phyloP scores from a whole-genome alignment of 768 basidiomycete species.

The Stropharia rugosoannulata region DNA sequence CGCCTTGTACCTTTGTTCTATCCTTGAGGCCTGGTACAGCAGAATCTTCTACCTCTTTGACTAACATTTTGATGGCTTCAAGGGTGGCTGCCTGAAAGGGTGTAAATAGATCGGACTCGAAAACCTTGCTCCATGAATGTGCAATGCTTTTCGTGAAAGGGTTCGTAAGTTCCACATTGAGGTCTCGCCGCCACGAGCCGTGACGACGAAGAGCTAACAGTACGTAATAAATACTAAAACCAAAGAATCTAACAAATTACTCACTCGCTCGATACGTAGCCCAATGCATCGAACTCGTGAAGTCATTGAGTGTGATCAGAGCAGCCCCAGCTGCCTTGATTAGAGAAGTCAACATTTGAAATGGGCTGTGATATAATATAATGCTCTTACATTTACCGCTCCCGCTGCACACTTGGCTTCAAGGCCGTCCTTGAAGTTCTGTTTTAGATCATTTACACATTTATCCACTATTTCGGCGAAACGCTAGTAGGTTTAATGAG shows the following conservation, averaged over 20 bases:
- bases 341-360: slow-evolving; percentile 3
- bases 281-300: slow-evolving; percentile 60
- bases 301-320: slow-evolving; percentile 45
- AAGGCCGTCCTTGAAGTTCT: slow-evolving; percentile 50
- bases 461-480: slow-evolving; percentile 44
- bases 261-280: slow-evolving; percentile 55
- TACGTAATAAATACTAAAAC: not conserved
- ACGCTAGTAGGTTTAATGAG: slow-evolving; percentile 31
- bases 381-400: slow-evolving; percentile 42
- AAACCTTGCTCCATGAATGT: slow-evolving; percentile 56
- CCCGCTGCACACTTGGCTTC: slow-evolving; percentile 58
- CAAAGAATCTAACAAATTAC: slow-evolving; percentile 14
- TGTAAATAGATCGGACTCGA: slow-evolving; percentile 56
- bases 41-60: slow-evolving; percentile 51
- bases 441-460: slow-evolving; percentile 45
- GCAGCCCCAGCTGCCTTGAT: slow-evolving; percentile 41
- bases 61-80: slow-evolving; percentile 37
- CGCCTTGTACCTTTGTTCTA: slow-evolving; percentile 47
- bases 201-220: slow-evolving; percentile 47
- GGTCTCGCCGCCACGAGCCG: slow-evolving; percentile 53
- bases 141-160: slow-evolving; percentile 63
- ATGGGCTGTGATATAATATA: not conserved
- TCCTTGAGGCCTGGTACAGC: slow-evolving; percentile 54
- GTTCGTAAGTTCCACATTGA: slow-evolving; percentile 57
- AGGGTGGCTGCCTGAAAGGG: slow-evolving; percentile 41